A percentile compares a stretch with the other conserved stretches of the same genome.
phyloP scores from a whole-genome alignment of 352 stramenopile species.

The Phytophthora rubi region DNA sequence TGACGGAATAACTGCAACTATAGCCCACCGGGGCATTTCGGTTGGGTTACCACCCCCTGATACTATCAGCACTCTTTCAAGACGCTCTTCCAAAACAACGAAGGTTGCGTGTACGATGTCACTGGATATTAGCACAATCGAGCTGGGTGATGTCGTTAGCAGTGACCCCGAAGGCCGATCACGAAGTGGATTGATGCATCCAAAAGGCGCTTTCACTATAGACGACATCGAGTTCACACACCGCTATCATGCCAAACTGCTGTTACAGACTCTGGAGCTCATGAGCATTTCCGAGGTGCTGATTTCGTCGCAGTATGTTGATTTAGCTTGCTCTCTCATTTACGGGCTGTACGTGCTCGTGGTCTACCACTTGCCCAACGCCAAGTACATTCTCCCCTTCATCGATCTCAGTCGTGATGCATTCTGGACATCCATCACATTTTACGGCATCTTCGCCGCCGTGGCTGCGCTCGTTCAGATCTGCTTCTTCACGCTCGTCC shows the following conservation, averaged over 20 bases:
- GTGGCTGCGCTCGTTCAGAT: conserved; percentile 20
- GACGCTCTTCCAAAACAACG: not conserved
- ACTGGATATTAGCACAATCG: not conserved
- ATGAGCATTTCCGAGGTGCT: conserved; percentile 32
- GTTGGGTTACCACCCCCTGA: not conserved
- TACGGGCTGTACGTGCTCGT: conserved; percentile 37
- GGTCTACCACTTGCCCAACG: conserved; percentile 17
- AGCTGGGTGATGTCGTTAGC: not conserved
- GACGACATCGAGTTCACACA: conserved; percentile 28
- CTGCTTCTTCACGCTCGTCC: conserved; percentile 21
- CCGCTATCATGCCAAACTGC: conserved; percentile 22
- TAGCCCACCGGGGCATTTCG: not conserved
- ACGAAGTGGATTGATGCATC: too few species aligned
- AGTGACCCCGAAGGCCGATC: not conserved
- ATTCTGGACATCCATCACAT: conserved; percentile 9
- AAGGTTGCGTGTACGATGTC: conserved; percentile 8
- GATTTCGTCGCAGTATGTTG: conserved; percentile 37
- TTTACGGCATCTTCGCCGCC: conserved; percentile 10
- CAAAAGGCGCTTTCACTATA: conserved; percentile 4
- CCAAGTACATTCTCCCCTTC: conserved; percentile 21
- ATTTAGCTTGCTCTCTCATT: conserved; percentile 28
- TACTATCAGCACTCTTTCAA: not conserved
- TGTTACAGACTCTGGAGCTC: conserved; percentile 31
- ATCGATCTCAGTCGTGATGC: conserved; percentile 5
- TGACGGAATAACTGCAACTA: not conserved